phyloP scores from a whole-genome alignment of 163 green algal species.

The Volvox carteri region DNA sequence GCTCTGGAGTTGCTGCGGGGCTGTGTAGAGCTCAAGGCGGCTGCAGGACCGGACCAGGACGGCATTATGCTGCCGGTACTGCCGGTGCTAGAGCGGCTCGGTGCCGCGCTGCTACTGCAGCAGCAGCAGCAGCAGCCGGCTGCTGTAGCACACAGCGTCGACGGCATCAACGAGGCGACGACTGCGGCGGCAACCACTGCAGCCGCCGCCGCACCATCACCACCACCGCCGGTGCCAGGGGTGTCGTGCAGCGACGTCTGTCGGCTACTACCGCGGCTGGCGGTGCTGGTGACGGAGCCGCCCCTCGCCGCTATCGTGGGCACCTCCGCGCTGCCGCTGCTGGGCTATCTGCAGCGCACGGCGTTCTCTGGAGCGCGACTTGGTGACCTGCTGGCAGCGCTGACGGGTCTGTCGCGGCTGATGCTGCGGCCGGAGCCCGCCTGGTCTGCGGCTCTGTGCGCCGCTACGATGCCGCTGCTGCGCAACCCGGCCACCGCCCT shows the following conservation, averaged over 20 bases:
- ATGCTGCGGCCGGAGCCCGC: background rate
- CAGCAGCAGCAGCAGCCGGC: background rate
- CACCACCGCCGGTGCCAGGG: background rate
- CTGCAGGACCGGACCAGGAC: background rate
- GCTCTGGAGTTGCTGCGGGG: constrained; percentile 1
- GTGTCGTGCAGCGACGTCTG: constrained; percentile 4
- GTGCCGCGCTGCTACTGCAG: background rate
- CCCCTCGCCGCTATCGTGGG: background rate
- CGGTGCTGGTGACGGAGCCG: background rate
- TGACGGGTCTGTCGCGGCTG: background rate
- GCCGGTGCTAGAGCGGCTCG: constrained; percentile 15
- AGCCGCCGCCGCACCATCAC: background rate
- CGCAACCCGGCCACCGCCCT: background rate
- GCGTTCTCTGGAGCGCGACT: background rate
- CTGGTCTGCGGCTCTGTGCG: constrained; percentile 29
- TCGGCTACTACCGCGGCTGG: constrained; percentile 8
- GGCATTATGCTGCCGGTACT: background rate
- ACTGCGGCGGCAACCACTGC: background rate
- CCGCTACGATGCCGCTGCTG: constrained; percentile 1
- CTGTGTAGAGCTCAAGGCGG: background rate
- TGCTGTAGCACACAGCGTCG: background rate
- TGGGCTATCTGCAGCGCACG: background rate
- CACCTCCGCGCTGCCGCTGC: background rate
- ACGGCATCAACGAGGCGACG: background rate
- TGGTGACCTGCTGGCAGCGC: background rate